Evolutionary conservation across 306 rosid genomes (phyloP), one percentile per base, ranked within the genome.

Genomic region (Crotalaria pallida): DNA sequence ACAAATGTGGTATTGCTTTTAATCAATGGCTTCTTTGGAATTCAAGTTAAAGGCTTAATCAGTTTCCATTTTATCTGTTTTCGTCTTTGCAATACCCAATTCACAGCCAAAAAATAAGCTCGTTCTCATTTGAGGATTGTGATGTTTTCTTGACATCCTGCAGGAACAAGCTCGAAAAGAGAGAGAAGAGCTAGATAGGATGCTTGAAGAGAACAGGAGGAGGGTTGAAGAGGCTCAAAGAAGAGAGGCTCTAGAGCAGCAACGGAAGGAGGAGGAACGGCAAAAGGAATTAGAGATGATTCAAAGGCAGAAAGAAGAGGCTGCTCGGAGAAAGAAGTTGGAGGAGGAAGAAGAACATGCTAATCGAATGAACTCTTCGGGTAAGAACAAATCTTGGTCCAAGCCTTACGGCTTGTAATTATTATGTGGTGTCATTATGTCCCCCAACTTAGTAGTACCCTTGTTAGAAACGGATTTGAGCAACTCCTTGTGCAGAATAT

Each of bases 131-230:
- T 59, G 38, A 23, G 38, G 17, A 10, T 49, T 72, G 18, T 73
- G 27, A 73, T 74, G 45, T 56, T 65, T 45, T 75, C 45, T 16
- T 51, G 38, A 53, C 29, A 58, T 65, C n/a, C 26, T 56, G 36
- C 74, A 95, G 99, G 96, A 89, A 76, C 87, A 87, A 84, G 88
- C 83, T 34, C 88, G 84, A 26, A 91, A 79, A 80, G 99, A 91
- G 80, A 89, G 87, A 69, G 96, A 91, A 79, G 99, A 95, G 80
- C 77, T 91, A 62, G 97, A 91, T 80, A 85, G 65, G 79, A 87
- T 91, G 97, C 87, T 91, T 41, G 99, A 91, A 87, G 99, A 91
- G 83, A 95, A 83, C 58, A 84, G 83, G 65, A 83, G 99, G 86
- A 87, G 91, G 75, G 88, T 91, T 50, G 99, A 91, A 82, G 97